Evolutionary conservation across 352 stramenopile species (phyloP).

Genomic region (Phytophthora pini): DNA sequence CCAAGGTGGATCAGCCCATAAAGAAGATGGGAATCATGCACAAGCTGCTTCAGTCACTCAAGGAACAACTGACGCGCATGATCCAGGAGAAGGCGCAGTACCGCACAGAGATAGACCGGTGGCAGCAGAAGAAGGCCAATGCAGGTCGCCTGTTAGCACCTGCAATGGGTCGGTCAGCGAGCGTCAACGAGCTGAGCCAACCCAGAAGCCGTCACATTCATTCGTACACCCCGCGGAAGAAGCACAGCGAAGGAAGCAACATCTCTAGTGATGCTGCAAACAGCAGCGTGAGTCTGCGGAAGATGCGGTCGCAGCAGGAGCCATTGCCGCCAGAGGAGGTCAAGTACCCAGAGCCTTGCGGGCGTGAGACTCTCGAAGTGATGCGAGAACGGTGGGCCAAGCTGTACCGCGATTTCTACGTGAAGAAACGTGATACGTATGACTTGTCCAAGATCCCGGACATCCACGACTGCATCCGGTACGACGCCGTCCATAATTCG

Average conservation of each 20-base stretch:
- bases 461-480: constrained; percentile 98
- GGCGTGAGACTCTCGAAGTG: constrained; percentile 84
- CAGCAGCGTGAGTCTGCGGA: constrained; percentile 37
- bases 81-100: constrained; percentile 82
- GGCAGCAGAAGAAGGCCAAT: constrained; percentile 55
- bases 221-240: constrained; percentile 52
- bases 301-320: constrained; percentile 28
- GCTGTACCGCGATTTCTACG: constrained; percentile 97
- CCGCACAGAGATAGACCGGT: constrained; percentile 54
- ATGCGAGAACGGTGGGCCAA: constrained; percentile 94
- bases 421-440: constrained; percentile 92
- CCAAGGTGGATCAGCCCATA: constrained; percentile 93
- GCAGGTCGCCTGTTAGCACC: constrained; percentile 32
- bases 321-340: constrained; percentile 58
- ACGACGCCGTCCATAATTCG: constrained; percentile 98
- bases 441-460: constrained; percentile 98
- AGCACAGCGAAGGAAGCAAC: constrained; percentile 41
- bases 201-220: constrained; percentile 63
- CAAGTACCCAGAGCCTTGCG: constrained; percentile 83
- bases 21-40: constrained; percentile 93
- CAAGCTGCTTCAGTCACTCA: constrained; percentile 94
- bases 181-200: constrained; percentile 63
- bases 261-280: constrained; percentile 47
- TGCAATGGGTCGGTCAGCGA: constrained; percentile 68
- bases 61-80: constrained; percentile 88